These are phyloP conservation scores for Phialocephala subalpina DNA, from an alignment of 2,329 filamentous ascomycete genomes.

Conservation along the genomic window DNA sequence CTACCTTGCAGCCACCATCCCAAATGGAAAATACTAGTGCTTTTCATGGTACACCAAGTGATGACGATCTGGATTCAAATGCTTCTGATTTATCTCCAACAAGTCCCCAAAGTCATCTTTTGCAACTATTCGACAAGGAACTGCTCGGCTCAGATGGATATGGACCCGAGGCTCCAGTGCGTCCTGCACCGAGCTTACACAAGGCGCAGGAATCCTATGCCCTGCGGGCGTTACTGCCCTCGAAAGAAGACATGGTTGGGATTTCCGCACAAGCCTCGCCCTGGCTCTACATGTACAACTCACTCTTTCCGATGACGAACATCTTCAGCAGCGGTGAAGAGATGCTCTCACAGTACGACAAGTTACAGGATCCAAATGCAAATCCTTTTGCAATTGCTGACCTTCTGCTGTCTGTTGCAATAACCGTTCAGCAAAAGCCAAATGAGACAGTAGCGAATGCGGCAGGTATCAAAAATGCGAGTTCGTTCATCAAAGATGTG, in stretches of 20 bases:
- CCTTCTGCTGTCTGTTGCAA: slow-evolving; percentile 14
- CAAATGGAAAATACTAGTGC: not conserved
- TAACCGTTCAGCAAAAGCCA: slow-evolving; percentile 21
- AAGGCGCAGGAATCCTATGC: not conserved
- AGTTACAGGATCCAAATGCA: not conserved
- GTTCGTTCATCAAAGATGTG: slow-evolving; percentile 16
- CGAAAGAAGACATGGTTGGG: slow-evolving; percentile 11
- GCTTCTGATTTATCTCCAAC: slow-evolving; percentile 11
- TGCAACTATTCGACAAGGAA: slow-evolving; percentile 19
- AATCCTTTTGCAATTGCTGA: slow-evolving; percentile 10
- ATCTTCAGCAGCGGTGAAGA: slow-evolving; percentile 7
- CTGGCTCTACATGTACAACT: slow-evolving; percentile 15
- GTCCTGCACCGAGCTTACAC: not conserved
- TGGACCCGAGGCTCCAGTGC: not conserved
- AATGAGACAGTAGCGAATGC: slow-evolving; percentile 6
- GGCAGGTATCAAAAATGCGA: slow-evolving; percentile 6
- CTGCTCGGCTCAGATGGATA: slow-evolving; percentile 10
- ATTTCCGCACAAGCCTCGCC: slow-evolving; percentile 12
- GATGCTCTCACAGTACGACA: slow-evolving; percentile 18
- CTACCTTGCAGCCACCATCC: not conserved
- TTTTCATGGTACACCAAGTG: slow-evolving; percentile 13
- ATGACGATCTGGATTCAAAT: slow-evolving; percentile 17
- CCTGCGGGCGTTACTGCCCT: slow-evolving; percentile 9
- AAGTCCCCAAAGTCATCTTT: slow-evolving; percentile 15
- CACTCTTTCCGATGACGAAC: slow-evolving; percentile 18